Base-by-base conservation (phyloP, 2,329 filamentous ascomycete species). In the Cytospora chrysosperma region DNA sequence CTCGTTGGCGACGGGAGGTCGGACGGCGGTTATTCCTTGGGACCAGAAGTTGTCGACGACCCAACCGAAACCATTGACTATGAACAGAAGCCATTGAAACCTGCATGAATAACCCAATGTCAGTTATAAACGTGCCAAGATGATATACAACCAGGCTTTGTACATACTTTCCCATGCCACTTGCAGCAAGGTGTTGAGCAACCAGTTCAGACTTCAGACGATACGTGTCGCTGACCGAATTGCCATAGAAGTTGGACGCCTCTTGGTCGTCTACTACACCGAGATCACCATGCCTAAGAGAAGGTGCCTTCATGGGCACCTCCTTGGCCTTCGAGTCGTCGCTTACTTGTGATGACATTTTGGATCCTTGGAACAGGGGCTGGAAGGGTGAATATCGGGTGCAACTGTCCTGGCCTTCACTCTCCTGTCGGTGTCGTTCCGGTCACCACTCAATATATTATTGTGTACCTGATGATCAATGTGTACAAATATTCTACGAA, bases 1-100 rank as follows among this genome's bases (percentile, higher is more conserved):
- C 63, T 77, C 75, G 66, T 74, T 74, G 27, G 64, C 69, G 13
- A 75, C 68, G 5, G 74, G 69, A 4, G 75, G 73, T 0, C 74
- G 72, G 4, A 73, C 68, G 10, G 74, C 73, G 17, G 71, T 73
- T 65, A 76, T 74, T 27, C 74, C 75, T 64, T 76, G 75, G 7
- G 69, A 73, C 73, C 74, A 76, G 63, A 76, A 75, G 64, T 80
- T 80, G 70, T 80, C 78, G 21, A 78, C 73, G 52, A 79, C 77
- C 76, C 76, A 81, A 26, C 79, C 78, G 50, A 79, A 78, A 30
- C 79, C 79, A n/a, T 74, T 78, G n/a, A 81, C 75, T 17, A 79
- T 69, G 65, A 81, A 81, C 2, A 81, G 72, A 9, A 71, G 71
- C 76, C 77, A 79, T 70, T 80, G 78, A 56, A 75, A 75, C 24